A percentile compares a stretch with the other conserved stretches of the same genome.
Conservation (phyloP, 768 basidiomycete species). For the Mycena venus region DNA sequence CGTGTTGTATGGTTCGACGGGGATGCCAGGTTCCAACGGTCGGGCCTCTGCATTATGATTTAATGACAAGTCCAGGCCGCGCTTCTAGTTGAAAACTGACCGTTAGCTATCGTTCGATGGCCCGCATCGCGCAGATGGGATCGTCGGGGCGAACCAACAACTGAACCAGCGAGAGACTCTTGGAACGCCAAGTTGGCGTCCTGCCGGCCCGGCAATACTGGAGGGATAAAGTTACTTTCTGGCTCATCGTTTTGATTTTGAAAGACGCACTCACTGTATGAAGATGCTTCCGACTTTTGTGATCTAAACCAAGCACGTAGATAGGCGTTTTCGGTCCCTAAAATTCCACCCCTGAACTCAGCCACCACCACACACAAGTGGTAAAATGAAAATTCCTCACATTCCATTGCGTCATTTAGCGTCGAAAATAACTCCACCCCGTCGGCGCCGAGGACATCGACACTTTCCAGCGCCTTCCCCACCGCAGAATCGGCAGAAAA, state of each 20-base stretch:
- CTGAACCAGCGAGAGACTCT: slow-evolving; percentile 53
- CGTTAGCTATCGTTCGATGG: slow-evolving; percentile 74
- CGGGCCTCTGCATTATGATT: slow-evolving; percentile 44
- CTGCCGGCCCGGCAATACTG: slow-evolving; percentile 72
- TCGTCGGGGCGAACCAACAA: slow-evolving; percentile 75
- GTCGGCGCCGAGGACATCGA: slow-evolving; percentile 82
- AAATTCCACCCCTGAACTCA: background rate
- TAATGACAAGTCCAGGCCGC: background rate
- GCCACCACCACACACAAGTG: background rate
- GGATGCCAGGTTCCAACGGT: slow-evolving; percentile 47
- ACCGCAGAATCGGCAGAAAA: slow-evolving; percentile 73
- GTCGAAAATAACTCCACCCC: slow-evolving; percentile 87
- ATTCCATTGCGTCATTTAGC: slow-evolving; percentile 94
- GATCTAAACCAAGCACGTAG: slow-evolving; percentile 83
- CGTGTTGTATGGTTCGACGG: slow-evolving; percentile 77
- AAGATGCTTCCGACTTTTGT: slow-evolving; percentile 68
- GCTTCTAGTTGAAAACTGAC: slow-evolving; percentile 46
- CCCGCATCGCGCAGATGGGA: slow-evolving; percentile 80
- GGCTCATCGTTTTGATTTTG: background rate
- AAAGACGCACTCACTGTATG: slow-evolving; percentile 54
- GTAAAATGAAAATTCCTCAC: slow-evolving; percentile 57
- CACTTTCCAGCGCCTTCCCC: slow-evolving; percentile 80
- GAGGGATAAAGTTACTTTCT: slow-evolving; percentile 1
- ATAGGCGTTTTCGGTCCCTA: slow-evolving; percentile 96
- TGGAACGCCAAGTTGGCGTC: slow-evolving; percentile 63